phyloP scores from a whole-genome alignment of 352 stramenopile genomes.

The Globisporangium parvum region DNA sequence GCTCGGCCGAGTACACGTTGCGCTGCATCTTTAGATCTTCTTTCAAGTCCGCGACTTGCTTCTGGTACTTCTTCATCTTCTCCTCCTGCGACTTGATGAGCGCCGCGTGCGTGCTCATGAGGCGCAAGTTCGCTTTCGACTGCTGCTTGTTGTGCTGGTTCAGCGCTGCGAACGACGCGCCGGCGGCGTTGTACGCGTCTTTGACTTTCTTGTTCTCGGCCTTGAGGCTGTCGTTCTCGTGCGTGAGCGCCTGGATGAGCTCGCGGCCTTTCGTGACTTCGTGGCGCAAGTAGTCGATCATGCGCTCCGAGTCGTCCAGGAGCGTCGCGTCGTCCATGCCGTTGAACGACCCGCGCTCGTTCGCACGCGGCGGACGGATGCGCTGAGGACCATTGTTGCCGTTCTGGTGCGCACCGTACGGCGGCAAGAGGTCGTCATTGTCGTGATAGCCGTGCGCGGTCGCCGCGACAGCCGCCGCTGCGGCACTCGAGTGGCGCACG shows the following conservation, averaged over 20 bases:
- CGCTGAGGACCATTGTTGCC: slow-evolving; percentile 3
- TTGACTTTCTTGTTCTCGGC: slow-evolving; percentile 88
- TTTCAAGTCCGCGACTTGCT: slow-evolving; percentile 76
- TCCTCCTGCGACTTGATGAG: slow-evolving; percentile 86
- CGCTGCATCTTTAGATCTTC: slow-evolving; percentile 78
- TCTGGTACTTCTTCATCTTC: slow-evolving; percentile 89
- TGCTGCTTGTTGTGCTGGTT: slow-evolving; percentile 94
- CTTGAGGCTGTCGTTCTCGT: slow-evolving; percentile 83
- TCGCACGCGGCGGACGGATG: background rate
- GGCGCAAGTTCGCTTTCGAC: slow-evolving; percentile 87
- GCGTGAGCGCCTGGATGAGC: slow-evolving; percentile 47
- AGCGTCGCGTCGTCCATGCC: slow-evolving; percentile 52
- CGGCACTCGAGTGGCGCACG: slow-evolving; percentile 39
- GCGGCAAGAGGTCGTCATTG: slow-evolving; percentile 24
- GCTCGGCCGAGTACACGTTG: slow-evolving; percentile 71
- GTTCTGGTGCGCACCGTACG: slow-evolving; percentile 11
- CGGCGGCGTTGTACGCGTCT: slow-evolving; percentile 89
- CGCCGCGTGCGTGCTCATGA: slow-evolving; percentile 84
- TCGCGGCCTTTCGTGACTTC: slow-evolving; percentile 76
- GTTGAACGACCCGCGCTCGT: slow-evolving; percentile 29
- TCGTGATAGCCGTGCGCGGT: slow-evolving; percentile 32
- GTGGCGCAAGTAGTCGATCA: slow-evolving; percentile 80
- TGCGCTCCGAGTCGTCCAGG: slow-evolving; percentile 76
- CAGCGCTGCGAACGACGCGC: slow-evolving; percentile 88
- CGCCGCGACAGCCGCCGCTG: background rate